Evolutionary conservation across 106 monocot genomes (phyloP).

Genomic region (Posidonia australis): DNA sequence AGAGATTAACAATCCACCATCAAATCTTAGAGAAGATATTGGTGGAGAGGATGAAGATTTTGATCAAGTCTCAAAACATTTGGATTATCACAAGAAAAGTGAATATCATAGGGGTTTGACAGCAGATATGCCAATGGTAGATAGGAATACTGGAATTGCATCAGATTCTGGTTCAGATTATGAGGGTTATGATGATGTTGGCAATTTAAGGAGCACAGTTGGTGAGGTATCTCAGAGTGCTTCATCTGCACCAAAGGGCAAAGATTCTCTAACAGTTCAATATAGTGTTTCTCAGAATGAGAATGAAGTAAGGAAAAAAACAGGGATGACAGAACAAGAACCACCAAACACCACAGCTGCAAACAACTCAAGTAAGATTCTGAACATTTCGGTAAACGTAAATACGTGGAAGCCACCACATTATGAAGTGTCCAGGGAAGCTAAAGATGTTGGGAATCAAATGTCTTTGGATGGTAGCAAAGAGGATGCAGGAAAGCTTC

Average conservation of each 20-base stretch:
- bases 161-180: constrained; percentile 44
- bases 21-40: constrained; percentile 11
- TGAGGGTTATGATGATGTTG: constrained; percentile 31
- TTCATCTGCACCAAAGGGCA: constrained; percentile 24
- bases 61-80: constrained; percentile 13
- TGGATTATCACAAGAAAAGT: constrained; percentile 24
- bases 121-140: constrained; percentile 22
- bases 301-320: constrained; percentile 28
- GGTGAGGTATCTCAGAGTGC: constrained; percentile 25
- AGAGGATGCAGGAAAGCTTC: constrained; percentile 18
- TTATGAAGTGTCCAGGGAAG: constrained; percentile 19
- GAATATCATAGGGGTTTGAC: constrained; percentile 24
- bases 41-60: constrained; percentile 29
- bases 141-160: constrained; percentile 14
- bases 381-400: constrained; percentile 79
- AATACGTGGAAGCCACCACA: constrained; percentile 59
- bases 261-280: constrained; percentile 26
- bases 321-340: constrained; percentile 27
- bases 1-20: constrained; percentile 13
- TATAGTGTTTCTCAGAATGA: constrained; percentile 39
- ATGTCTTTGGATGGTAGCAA: constrained; percentile 4
- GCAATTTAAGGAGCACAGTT: constrained; percentile 12
- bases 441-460: constrained; percentile 18
- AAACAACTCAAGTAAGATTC: constrained; percentile 47
- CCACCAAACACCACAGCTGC: constrained; percentile 13